Evolutionary conservation across 352 stramenopile species (phyloP).

Genomic region (Phytophthora cryptogea): DNA sequence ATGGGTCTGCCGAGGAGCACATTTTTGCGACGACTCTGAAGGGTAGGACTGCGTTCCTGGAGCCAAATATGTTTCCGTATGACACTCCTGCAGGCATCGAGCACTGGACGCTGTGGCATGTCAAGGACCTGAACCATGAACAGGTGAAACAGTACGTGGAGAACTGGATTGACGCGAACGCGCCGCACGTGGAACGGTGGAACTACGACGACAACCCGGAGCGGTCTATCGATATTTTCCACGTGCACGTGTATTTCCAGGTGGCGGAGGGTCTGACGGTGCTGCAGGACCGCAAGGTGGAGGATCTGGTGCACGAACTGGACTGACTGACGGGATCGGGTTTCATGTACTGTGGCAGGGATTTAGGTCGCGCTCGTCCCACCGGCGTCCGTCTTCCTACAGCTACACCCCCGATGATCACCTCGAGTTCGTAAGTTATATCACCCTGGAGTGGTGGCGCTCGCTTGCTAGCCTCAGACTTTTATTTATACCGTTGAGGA

Average conservation of each 20-base stretch:
- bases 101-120: slow-evolving; percentile 89
- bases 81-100: slow-evolving; percentile 87
- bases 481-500: slow-evolving; percentile 33
- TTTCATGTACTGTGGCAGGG: slow-evolving; percentile 30
- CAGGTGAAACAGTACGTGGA: slow-evolving; percentile 90
- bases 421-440: slow-evolving; percentile 30
- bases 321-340: slow-evolving; percentile 45
- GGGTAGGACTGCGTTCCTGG: slow-evolving; percentile 79
- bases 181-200: slow-evolving; percentile 72
- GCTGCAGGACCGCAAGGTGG: slow-evolving; percentile 61
- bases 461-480: slow-evolving; percentile 9
- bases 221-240: slow-evolving; percentile 90
- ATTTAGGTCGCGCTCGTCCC: slow-evolving; percentile 26
- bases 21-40: slow-evolving; percentile 85
- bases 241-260: slow-evolving; percentile 91
- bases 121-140: slow-evolving; percentile 73
- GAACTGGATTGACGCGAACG: slow-evolving; percentile 88
- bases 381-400: slow-evolving; percentile 4
- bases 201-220: slow-evolving; percentile 92
- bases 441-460: slow-evolving; percentile 12
- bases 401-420: slow-evolving; percentile 6
- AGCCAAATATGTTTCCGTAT: slow-evolving; percentile 92
- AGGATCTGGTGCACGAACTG: slow-evolving; percentile 75
- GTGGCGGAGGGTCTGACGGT: slow-evolving; percentile 57
- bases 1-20: slow-evolving; percentile 77